Evolutionary conservation across 2,329 filamentous ascomycete species (phyloP).

Genomic region (Colletotrichum aenigma): DNA sequence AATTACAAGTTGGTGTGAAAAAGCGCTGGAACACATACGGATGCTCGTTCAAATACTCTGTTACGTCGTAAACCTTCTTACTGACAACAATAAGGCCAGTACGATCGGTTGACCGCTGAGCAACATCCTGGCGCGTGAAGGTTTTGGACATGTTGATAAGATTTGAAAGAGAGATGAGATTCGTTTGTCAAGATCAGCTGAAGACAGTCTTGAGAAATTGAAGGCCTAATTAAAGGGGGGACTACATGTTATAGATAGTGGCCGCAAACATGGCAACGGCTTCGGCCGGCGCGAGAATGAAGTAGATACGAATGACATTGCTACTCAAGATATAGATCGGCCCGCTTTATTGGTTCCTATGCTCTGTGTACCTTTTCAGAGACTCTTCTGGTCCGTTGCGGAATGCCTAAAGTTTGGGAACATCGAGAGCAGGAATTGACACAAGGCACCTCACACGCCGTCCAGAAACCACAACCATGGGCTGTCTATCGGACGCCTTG

Average conservation of each 20-base stretch:
- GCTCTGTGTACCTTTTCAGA: not conserved
- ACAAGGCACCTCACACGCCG: not conserved
- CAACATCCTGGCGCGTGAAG: not conserved
- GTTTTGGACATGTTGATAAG: not conserved
- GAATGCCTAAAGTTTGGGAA: not conserved
- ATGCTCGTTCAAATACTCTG: not conserved
- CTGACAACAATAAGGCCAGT: not conserved
- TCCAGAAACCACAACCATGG: not conserved
- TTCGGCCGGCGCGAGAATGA: not conserved
- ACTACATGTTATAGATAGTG: not conserved
- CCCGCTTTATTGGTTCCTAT: not conserved
- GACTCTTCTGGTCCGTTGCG: not conserved
- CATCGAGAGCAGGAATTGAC: not conserved
- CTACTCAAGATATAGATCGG: not conserved
- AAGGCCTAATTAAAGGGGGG: not conserved
- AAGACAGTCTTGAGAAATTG: not conserved
- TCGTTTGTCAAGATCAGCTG: not conserved
- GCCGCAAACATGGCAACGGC: not conserved
- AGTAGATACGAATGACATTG: not conserved
- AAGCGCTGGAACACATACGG: not conserved
- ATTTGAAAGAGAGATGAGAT: not conserved
- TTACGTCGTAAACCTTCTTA: not conserved
- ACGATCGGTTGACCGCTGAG: not conserved
- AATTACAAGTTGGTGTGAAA: not conserved
- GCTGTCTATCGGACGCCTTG: not conserved